These are phyloP conservation scores for Diddensiella transvaalensis DNA, from an alignment of 805 yeast genomes.

Conservation along the genomic window DNA sequence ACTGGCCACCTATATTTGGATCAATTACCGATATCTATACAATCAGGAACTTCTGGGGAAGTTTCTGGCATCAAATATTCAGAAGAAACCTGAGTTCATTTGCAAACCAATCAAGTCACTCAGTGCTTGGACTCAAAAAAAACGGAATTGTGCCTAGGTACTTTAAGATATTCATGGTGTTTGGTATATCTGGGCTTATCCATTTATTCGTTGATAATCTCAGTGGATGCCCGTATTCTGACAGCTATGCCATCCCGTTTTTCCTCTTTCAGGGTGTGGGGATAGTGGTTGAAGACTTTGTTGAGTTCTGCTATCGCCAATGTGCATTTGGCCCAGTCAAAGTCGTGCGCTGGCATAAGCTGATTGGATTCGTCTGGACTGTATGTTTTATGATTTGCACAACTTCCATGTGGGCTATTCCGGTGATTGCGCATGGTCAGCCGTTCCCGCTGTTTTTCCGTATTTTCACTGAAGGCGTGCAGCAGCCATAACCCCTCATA, in stretches of 20 bases:
- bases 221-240: neutral
- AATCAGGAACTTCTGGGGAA: neutral
- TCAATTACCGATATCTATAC: neutral
- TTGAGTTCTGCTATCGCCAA: neutral
- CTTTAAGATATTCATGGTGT: neutral
- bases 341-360: neutral
- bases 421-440: neutral
- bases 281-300: constrained; percentile 1
- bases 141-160: neutral
- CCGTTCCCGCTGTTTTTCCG: neutral
- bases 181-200: neutral
- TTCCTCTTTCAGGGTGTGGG: neutral
- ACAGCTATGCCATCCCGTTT: neutral
- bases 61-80: neutral
- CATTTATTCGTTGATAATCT: neutral
- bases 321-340: neutral
- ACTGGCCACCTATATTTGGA: constrained; percentile 1
- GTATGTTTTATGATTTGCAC: neutral
- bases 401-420: neutral
- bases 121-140: neutral
- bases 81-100: neutral
- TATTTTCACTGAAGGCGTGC: neutral
- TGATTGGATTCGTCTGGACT: neutral
- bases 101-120: neutral
- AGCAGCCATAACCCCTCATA: too few relatives aligned